phyloP scores from a whole-genome alignment of 2,329 filamentous ascomycete species.

The Aspergillus ustus region DNA sequence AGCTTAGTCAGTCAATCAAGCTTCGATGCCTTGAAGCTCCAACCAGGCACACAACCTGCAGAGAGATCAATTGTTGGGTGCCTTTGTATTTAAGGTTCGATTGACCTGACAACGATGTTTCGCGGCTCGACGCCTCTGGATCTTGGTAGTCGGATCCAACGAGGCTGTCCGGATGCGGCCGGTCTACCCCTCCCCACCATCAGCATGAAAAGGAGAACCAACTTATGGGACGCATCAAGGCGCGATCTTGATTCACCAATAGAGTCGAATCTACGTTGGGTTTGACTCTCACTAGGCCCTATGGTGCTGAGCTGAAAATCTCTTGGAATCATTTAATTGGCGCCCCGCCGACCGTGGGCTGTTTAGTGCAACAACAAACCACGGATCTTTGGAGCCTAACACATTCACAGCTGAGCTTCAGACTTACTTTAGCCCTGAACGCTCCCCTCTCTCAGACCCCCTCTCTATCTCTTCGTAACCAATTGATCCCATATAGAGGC shows the following conservation, averaged over 20 bases:
- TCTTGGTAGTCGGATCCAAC: not conserved
- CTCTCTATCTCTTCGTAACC: not conserved
- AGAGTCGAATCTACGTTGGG: not conserved
- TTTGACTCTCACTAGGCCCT: conserved; percentile 2
- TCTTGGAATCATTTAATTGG: conserved; percentile 2
- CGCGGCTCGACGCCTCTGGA: not conserved
- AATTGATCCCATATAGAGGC: not conserved
- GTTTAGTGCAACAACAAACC: conserved; percentile 13
- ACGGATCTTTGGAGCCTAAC: conserved; percentile 12
- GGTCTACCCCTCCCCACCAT: conserved; percentile 6
- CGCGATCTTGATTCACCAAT: conserved; percentile 8
- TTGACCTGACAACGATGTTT: not conserved
- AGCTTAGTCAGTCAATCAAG: not conserved
- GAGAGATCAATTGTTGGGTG: not conserved
- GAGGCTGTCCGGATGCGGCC: not conserved
- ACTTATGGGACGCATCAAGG: not conserved
- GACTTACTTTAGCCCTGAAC: not conserved
- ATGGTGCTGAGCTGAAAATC: not conserved
- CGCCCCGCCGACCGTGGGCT: conserved; percentile 9
- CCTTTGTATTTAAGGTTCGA: not conserved
- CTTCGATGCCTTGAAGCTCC: not conserved
- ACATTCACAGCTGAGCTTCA: not conserved
- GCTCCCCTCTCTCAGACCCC: not conserved
- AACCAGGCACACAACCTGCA: not conserved
- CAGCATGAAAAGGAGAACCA: not conserved